phyloP scores from a whole-genome alignment of 2,329 filamentous ascomycete species.

The Fusarium sp. region DNA sequence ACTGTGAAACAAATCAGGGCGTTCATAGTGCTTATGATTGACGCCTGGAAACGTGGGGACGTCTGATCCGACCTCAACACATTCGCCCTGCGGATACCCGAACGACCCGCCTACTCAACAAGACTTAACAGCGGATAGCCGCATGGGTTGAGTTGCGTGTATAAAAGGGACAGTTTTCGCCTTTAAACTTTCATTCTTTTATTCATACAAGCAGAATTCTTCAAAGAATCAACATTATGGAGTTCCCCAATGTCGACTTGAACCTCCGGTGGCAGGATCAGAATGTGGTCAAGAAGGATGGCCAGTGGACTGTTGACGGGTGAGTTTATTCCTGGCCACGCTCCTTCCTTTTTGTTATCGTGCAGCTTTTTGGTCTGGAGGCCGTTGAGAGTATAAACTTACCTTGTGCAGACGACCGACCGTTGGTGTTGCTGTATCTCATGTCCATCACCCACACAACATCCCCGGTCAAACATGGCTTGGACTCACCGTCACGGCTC shows the following conservation, averaged over 20 bases:
- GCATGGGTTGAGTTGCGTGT: background rate
- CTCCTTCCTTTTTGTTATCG: too few relatives aligned
- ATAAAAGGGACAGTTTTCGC: background rate
- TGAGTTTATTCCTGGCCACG: background rate
- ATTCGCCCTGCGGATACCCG: background rate
- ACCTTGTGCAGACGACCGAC: constrained; percentile 8
- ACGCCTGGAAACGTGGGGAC: background rate
- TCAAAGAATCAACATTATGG: background rate
- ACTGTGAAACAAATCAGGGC: background rate
- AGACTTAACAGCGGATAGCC: background rate
- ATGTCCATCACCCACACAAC: constrained; percentile 18
- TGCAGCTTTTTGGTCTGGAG: background rate
- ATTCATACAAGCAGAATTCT: background rate
- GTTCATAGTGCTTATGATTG: background rate
- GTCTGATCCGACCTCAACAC: background rate
- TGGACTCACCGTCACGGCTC: constrained; percentile 15
- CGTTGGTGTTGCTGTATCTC: constrained; percentile 14
- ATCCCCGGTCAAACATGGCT: constrained; percentile 17
- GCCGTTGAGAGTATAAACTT: background rate
- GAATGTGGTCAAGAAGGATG: constrained; percentile 29
- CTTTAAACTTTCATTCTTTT: background rate
- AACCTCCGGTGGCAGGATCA: constrained; percentile 30
- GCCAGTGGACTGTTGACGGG: constrained; percentile 29
- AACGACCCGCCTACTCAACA: background rate
- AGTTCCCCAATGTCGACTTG: constrained; percentile 20